Base-by-base conservation (phyloP, 2,329 filamentous ascomycete species). In the Phoma herbarum region DNA sequence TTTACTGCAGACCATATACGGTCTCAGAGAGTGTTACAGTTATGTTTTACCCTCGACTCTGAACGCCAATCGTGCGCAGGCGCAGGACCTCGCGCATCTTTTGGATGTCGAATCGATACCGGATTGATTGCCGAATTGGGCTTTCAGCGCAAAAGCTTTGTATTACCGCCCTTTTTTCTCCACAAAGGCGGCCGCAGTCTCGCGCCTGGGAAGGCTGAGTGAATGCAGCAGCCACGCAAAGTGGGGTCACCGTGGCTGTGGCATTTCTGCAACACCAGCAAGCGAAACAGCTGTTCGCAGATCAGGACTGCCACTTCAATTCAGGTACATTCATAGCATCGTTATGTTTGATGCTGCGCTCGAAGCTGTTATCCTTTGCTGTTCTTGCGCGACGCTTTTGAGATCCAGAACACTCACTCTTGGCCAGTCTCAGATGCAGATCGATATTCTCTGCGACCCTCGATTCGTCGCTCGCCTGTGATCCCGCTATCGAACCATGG, bases 101-200 rank as follows among this genome's bases (percentile, higher is more conserved):
- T 26, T 1, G 2, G 6, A 20, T 9, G 11, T 39, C n/a, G 5
- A 26, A 39, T 23, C 3, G 20, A 6, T 18, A 18, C n/a, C 16
- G 22, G 37, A 51, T 31, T 26, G 18, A 22, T 33, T 20, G n/a
- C 31, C n/a, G 7, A 33, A 28, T 33, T 3, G 4, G 23, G 39
- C 23, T 10, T 26, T 29, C 29, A 45, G 39, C 39, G 18, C 33
- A 18, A 45, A 57, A 50, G 2, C 46, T 1, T 3, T 16, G 46
- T 57, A 57, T 35, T 55, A n/a, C 53, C 53, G 53, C 53, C 53
- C 53, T 56, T 57, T 57, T 57, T 46, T 51, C 46, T 57, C 46
- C 53, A 46, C 53, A 50, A 56, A 57, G 46, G 53, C 46, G 46
- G 46, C 31, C 46, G 33, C 33, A 29, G 23, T 37, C 29, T 47